Evolutionary conservation across 2,329 filamentous ascomycete species (phyloP).

Genomic region (Monilinia polystroma): DNA sequence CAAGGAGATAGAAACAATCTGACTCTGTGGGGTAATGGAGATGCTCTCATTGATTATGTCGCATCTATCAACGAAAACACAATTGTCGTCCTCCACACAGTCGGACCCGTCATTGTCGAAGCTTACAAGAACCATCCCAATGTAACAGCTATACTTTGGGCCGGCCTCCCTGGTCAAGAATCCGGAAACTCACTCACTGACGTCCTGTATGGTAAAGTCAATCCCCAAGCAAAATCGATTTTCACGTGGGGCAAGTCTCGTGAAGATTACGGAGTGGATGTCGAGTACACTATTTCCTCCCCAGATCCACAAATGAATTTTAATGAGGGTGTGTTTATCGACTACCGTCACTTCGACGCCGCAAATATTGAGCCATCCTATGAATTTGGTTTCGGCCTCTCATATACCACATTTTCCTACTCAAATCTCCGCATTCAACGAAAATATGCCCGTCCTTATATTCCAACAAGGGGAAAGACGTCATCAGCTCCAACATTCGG

Average conservation of each 20-base stretch:
- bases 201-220: conserved; percentile 76
- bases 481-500: conserved; percentile 62
- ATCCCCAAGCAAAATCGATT: conserved; percentile 71
- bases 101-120: conserved; percentile 74
- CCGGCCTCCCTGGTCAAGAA: conserved; percentile 81
- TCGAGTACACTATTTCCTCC: conserved; percentile 45
- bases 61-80: conserved; percentile 79
- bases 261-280: conserved; percentile 46
- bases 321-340: conserved; percentile 75
- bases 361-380: conserved; percentile 64
- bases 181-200: conserved; percentile 77
- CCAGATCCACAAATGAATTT: conserved; percentile 68
- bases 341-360: conserved; percentile 73
- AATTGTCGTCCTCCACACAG: conserved; percentile 85
- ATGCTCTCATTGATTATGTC: conserved; percentile 77
- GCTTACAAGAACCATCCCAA: conserved; percentile 75
- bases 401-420: conserved; percentile 76
- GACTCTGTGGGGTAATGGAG: conserved; percentile 81
- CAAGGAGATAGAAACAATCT: conserved; percentile 88
- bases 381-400: conserved; percentile 79
- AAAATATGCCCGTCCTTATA: conserved; percentile 33
- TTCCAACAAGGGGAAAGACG: conserved; percentile 60
- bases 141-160: conserved; percentile 80
- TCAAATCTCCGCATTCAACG: conserved; percentile 55
- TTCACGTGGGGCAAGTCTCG: conserved; percentile 71